Evolutionary conservation across 352 stramenopile species (phyloP), one percentile per base, ranked within the genome.

Genomic region (Albugo candida): DNA sequence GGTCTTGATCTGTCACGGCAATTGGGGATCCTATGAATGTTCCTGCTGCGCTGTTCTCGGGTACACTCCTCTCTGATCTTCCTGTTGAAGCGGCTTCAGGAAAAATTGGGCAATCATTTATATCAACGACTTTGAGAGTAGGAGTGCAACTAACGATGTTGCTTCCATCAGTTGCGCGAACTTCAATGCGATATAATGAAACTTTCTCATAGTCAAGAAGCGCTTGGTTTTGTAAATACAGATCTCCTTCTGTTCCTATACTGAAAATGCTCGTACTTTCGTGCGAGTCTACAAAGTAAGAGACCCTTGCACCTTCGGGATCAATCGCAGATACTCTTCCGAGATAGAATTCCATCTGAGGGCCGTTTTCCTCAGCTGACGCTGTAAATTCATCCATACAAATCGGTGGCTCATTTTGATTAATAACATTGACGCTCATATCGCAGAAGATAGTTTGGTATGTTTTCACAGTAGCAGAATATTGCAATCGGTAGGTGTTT

Each of bases 31-130:
- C 65, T 36, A 77, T 54, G 3, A 40, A 8, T 8, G 55, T 44
- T 11, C 63, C 63, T 11, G 47, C 4, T 1, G 21, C 16, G 48
- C 57, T 73, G n/a, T 81, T 81, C 45, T 81, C 68, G 0, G 51
- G 24, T 0, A 77, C 52, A 16, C 44, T 59, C 1, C 65, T 31
- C 24, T 31, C 24, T 8, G 8, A 31, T 31, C 24, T 31, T 31
- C 24, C 24, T 31, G 24, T 31, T 31, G 24, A 48, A 2, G 46
- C 54, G 42, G 69, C 58, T 0, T 13, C 45, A 10, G 24, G 41
- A 27, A 81, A 53, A 11, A 48, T 21, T 4, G 68, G 68, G 18
- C 68, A 81, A 47, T 81, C 68, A 37, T 81, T 81, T 0, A 55
- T 53, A 31, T 81, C 65, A 16, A 58, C 12, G 14, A 81, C 20